Evolutionary conservation across 2,329 filamentous ascomycete species (phyloP).

Genomic region (Cryphonectria radicalis): DNA sequence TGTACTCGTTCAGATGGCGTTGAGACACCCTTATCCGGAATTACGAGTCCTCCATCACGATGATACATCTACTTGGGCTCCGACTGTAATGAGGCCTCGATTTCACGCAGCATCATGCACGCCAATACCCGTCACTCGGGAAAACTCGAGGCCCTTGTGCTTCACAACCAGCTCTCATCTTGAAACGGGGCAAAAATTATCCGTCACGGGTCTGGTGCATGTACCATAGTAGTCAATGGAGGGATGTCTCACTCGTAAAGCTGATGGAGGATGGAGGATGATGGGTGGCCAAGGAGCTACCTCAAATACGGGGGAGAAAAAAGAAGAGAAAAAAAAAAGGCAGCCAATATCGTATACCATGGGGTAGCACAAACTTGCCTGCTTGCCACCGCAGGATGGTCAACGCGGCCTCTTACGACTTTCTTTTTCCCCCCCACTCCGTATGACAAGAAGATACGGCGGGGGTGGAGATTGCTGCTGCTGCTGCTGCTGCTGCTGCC

Average conservation of each 20-base stretch:
- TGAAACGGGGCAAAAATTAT: background rate
- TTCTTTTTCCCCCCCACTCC: background rate
- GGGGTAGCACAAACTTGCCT: background rate
- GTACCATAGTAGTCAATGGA: background rate
- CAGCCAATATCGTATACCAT: background rate
- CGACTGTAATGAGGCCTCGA: background rate
- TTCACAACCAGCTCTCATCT: background rate
- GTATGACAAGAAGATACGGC: background rate
- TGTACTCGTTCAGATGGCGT: background rate
- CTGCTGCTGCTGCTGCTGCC: too few relatives aligned
- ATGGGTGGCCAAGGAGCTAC: background rate
- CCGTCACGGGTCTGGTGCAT: background rate
- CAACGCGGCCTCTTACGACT: slow-evolving; percentile 7
- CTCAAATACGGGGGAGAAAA: background rate
- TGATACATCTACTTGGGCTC: background rate
- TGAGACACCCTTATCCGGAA: background rate
- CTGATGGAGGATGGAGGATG: background rate
- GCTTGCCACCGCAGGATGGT: background rate
- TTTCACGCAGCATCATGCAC: background rate
- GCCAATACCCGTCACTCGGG: background rate
- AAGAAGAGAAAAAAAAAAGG: background rate
- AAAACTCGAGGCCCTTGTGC: background rate
- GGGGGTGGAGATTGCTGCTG: background rate
- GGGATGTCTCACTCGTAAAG: background rate
- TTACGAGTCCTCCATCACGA: background rate